Base-by-base conservation (phyloP, 2,329 filamentous ascomycete genomes). In the Cladosporium sp. region DNA sequence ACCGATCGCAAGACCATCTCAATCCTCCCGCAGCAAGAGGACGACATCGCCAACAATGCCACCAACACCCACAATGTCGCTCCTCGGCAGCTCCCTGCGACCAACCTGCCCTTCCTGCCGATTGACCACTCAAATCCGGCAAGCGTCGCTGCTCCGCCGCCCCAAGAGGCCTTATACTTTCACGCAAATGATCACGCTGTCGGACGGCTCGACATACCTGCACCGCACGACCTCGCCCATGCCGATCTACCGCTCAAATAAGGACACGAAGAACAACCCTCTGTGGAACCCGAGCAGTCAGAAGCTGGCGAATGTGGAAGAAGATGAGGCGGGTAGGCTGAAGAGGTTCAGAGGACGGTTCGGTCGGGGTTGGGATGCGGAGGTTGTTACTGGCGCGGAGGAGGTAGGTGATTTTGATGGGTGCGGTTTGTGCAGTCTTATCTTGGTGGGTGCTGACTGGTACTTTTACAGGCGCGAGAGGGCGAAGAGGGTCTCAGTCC, bases 151-250 rank as follows among this genome's bases (percentile, higher is more conserved):
- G 63, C 84, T 97, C 71, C 84, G 83, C 62, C 90, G 94, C 15
- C 92, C 92, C n/a, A 89, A 92, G 70, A 86, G 92, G 5, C 93
- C 94, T 42, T 97, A 97, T 82, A 90, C 88, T 66, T 97, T 97
- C 81, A 97, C 93, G n/a, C 94, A 99, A 77, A 84, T 99, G 61
- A 82, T 99, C 66, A 92, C 92, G 56, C 88, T 97, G 64, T 90
- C 88, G 40, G 94, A 99, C 79, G 94, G 94, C 67, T 89, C 85
- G 69, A 89, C 92, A 61, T 97, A 85, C 76, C 86, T 88, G 51
- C 82, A 87, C 70, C 89, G 89, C 72, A 92, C 90, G 22, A 91
- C 89, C 11, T 90, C 85, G 11, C 90, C 90, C 0, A 68, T 77
- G 20, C 80, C 85, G 7, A 77, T 87, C 60, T 85, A 86, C 75